phyloP scores from a whole-genome alignment of 768 basidiomycete species.

The Leccinum rimulosum region DNA sequence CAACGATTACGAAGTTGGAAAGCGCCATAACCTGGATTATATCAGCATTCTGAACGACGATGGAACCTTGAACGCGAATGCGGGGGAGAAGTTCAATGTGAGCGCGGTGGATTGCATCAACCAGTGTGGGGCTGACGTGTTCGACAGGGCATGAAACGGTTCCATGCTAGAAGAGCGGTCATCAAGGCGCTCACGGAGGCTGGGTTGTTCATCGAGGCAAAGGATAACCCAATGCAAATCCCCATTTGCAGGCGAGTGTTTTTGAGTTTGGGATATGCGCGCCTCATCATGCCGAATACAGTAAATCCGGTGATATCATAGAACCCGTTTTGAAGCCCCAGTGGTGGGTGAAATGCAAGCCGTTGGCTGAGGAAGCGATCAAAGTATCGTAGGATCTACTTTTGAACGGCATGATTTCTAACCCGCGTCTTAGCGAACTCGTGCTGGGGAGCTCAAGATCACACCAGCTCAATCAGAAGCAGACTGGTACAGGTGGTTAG shows the following conservation, averaged over 20 bases:
- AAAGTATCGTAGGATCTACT: constrained; percentile 47
- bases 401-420: not conserved
- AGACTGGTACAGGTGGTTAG: constrained; percentile 97
- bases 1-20: constrained; percentile 94
- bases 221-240: constrained; percentile 97
- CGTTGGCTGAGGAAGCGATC: constrained; percentile 86
- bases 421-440: constrained; percentile 61
- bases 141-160: constrained; percentile 89
- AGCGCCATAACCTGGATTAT: constrained; percentile 84
- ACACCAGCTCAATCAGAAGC: constrained; percentile 81
- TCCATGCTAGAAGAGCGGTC: constrained; percentile 85
- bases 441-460: constrained; percentile 82
- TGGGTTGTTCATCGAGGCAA: constrained; percentile 85
- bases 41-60: constrained; percentile 96
- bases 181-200: constrained; percentile 80
- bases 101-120: constrained; percentile 8
- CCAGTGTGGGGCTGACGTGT: not conserved
- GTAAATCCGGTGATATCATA: constrained; percentile 95
- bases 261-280: not conserved
- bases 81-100: constrained; percentile 74
- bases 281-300: constrained; percentile 30
- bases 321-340: constrained; percentile 96
- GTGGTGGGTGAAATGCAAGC: constrained; percentile 97
- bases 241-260: constrained; percentile 76
- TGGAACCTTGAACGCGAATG: constrained; percentile 91